phyloP scores from a whole-genome alignment of 768 basidiomycete species.

The Pleurotus eryngii region DNA sequence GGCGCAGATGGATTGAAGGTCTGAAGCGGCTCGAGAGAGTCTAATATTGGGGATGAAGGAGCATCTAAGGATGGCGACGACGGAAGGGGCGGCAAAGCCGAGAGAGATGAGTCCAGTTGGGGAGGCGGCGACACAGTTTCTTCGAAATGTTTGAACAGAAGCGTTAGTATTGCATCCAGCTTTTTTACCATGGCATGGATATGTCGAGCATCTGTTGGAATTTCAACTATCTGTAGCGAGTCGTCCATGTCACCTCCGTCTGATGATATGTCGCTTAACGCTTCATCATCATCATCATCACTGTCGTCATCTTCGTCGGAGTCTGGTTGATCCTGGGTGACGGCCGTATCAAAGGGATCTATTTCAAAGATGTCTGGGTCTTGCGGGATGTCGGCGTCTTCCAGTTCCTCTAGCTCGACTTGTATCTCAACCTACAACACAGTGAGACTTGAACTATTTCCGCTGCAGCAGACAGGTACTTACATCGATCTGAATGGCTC shows the following conservation, averaged over 20 bases:
- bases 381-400: slow-evolving; percentile 56
- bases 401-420: slow-evolving; percentile 90
- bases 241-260: slow-evolving; percentile 53
- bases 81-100: slow-evolving; percentile 21
- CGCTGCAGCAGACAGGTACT: slow-evolving; percentile 22
- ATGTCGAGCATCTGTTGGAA: slow-evolving; percentile 59
- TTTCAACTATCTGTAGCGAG: slow-evolving; percentile 30
- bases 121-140: slow-evolving; percentile 27
- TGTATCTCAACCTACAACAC: slow-evolving; percentile 84
- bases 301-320: slow-evolving; percentile 54
- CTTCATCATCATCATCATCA: slow-evolving; percentile 40
- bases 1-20: background rate
- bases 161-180: slow-evolving; percentile 81
- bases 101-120: slow-evolving; percentile 14
- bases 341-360: slow-evolving; percentile 82
- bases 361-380: slow-evolving; percentile 67
- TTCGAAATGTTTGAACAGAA: slow-evolving; percentile 85
- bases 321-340: slow-evolving; percentile 71
- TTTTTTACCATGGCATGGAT: slow-evolving; percentile 89
- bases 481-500: slow-evolving; percentile 96
- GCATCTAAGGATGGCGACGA: slow-evolving; percentile 25
- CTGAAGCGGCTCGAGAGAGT: background rate
- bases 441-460: no score
- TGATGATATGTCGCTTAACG: slow-evolving; percentile 75
- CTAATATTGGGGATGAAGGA: slow-evolving; percentile 14